These are phyloP conservation scores for Suillus spraguei DNA, from an alignment of 768 basidiomycete genomes.

Conservation along the genomic window DNA sequence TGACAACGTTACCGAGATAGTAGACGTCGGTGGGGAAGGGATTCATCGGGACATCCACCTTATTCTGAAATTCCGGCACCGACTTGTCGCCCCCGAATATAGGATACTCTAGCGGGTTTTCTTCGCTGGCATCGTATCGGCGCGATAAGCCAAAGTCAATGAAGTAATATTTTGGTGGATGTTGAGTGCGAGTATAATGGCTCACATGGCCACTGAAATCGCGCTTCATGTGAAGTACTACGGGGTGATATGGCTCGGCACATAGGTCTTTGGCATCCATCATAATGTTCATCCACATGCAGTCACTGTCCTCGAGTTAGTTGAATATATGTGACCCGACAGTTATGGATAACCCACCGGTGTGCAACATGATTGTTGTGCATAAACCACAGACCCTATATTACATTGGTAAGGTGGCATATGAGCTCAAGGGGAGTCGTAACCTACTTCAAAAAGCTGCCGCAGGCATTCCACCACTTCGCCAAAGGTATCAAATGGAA, in stretches of 20 bases:
- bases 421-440: background rate
- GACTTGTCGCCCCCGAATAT: conserved; percentile 45
- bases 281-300: conserved; percentile 34
- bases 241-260: conserved; percentile 30
- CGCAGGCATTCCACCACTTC: conserved; percentile 36
- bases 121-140: conserved; percentile 27
- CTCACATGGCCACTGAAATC: conserved; percentile 26
- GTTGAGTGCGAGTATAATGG: conserved; percentile 31
- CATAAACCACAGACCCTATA: conserved; percentile 29
- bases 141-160: conserved; percentile 42
- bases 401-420: background rate
- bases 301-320: conserved; percentile 24
- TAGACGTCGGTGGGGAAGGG: conserved; percentile 49
- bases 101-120: conserved; percentile 27
- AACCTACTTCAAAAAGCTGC: conserved; percentile 33
- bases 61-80: conserved; percentile 40
- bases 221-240: conserved; percentile 10
- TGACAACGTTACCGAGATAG: conserved; percentile 42
- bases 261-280: conserved; percentile 29
- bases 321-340: no score
- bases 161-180: conserved; percentile 34
- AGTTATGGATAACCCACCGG: no score
- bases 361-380: conserved; percentile 18
- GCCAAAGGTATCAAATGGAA: conserved; percentile 33
- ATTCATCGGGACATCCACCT: conserved; percentile 25